Base-by-base conservation (phyloP, 805 yeast genomes). In the Wickerhamiella brachini region DNA sequence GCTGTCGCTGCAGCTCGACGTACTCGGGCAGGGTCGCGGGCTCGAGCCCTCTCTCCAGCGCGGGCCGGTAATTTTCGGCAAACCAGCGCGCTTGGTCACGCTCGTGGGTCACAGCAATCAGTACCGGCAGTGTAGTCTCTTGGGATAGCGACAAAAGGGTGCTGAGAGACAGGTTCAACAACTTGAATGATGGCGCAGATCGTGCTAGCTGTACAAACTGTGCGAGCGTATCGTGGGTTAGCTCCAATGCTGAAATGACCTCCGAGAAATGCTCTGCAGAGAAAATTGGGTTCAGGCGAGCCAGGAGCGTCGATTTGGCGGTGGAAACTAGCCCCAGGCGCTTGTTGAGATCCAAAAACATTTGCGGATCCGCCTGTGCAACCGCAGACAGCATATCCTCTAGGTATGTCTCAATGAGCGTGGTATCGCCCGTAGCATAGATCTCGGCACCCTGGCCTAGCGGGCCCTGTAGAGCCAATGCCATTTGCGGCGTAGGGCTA, bases 171-270 rank as follows among this genome's bases (percentile, higher is more conserved):
- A 58, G 29, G 1, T 21, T 26, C n/a, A 58, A 53, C 45, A 53
- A 47, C 10, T 48, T 38, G 31, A 51, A 53, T 1, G 56, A 56
- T 1, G 13, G 43, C 18, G 45, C 48, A 37, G 41, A 44, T 15
- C 51, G 49, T 4, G 50, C 52, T 20, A 59, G 39, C 42, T 58
- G 59, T 24, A 54, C 56, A 18, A 53, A 51, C 2, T 55, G 57
- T 2, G 52, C 49, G n/a, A 55, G 24, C 2, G 56, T 48, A 2
- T 26, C 12, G 8, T 45, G 17, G 21, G 21, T 38, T 17, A 57
- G 50, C n/a, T 51, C 51, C 15, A 60, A 50, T 5, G 43, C 44
- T 4, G 42, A 24, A 0, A 59, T 24, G 15, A 55, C 21, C 2
- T 23, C 45, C 1, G 50, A 37, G 45, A 56, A 59, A 42, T 53